Conservation (phyloP, 2,329 filamentous ascomycete species). For the Botrytis deweyae region DNA sequence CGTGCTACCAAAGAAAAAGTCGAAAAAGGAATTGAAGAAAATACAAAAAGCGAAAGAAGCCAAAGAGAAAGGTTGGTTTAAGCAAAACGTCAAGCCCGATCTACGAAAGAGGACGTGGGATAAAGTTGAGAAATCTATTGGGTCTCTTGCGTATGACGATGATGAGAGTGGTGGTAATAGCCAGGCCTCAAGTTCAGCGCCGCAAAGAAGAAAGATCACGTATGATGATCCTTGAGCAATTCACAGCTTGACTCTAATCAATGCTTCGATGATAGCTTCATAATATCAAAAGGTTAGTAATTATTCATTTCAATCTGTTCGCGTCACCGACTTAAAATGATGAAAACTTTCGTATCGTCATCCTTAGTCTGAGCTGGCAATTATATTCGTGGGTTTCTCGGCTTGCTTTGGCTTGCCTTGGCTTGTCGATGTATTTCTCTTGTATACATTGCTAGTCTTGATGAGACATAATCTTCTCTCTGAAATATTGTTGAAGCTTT, state of each 20-base stretch:
- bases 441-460: constrained; percentile 42
- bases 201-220: constrained; percentile 48
- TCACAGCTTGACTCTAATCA: not conserved
- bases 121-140: constrained; percentile 60
- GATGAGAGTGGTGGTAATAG: constrained; percentile 40
- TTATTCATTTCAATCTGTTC: constrained; percentile 7
- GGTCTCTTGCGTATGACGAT: constrained; percentile 58
- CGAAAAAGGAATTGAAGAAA: constrained; percentile 29
- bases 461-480: constrained; percentile 56
- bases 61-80: constrained; percentile 38
- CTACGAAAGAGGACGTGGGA: constrained; percentile 68
- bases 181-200: constrained; percentile 32
- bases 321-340: constrained; percentile 54
- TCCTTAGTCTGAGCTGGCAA: constrained; percentile 81
- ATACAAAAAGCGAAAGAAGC: constrained; percentile 28
- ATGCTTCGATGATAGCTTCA: not conserved
- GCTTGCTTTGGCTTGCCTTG: constrained; percentile 39
- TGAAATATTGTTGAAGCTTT: constrained; percentile 38
- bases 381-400: constrained; percentile 35
- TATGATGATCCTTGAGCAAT: constrained; percentile 47
- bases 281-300: constrained; percentile 18
- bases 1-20: constrained; percentile 18
- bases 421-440: constrained; percentile 28
- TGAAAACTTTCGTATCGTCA: constrained; percentile 90
- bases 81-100: constrained; percentile 54